Base-by-base conservation (phyloP, 352 stramenopile genomes). In the Pythium scleroteichum region DNA sequence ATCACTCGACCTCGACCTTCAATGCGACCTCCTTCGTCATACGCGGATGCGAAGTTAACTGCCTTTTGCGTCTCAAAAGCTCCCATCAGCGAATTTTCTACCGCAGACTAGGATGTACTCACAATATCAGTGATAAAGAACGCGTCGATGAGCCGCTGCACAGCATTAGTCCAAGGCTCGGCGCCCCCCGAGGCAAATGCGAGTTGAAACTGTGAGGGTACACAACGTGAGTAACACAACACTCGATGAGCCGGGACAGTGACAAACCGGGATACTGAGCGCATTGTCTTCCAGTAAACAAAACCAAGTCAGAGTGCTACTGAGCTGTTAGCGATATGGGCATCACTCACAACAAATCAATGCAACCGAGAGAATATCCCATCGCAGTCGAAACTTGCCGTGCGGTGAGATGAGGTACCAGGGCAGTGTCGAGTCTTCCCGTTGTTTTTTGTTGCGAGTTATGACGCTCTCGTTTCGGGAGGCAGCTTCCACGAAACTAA, bases 401-500 rank as follows among this genome's bases (percentile, higher is more conserved):
- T 90, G 56, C 0, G 82, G 85, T n/a, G 79, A 91, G 39, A 92
- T 85, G 52, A 94, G 66, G 48, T 80, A 92, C 62, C 71, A 82
- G 1, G 82, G 85, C 13, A 98, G 81, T 33, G 59, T 91, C 13
- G 79, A 85, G 32, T 95, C 86, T 45, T 96, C 83, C 53, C 95
- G 86, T 20, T 87, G 82, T 45, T 91, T 75, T 41, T 88, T 82
- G 51, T 87, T 87, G 58, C 94, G 87, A 61, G 95, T 96, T 49
- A 97, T 93, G 49, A 95, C 88, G 49, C 88, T 84, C 39, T 87
- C 86, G 17, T 95, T 83, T 54, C 82, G 83, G 13, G 79, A 87
- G 13, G 79, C 82, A 1, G 76, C 76, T 64, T 92, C 80, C 20
- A 91, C 85, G 72, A 94, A 90, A 53, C 88, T 72, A 32, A 91